phyloP scores from a whole-genome alignment of 1,284 basidiomycete genomes.

The Trametes versicolor region DNA sequence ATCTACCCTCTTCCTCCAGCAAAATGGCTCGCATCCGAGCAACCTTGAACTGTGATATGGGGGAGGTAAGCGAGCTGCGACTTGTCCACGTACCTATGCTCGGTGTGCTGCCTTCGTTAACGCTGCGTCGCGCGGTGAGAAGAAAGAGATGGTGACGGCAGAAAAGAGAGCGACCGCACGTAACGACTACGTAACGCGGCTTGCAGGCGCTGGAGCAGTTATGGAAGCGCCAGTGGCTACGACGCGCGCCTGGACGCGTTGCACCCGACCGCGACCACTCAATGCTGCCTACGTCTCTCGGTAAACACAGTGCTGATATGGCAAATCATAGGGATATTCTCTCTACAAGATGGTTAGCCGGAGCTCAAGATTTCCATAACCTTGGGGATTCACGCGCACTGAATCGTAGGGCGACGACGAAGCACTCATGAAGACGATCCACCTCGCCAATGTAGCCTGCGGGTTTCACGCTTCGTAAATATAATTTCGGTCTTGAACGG shows the following conservation, averaged over 20 bases:
- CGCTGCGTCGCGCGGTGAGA: too few species aligned
- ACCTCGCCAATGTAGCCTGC: slow-evolving; percentile 71
- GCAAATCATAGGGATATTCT: slow-evolving; percentile 57
- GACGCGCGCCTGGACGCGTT: too few species aligned
- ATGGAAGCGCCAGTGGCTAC: too few species aligned
- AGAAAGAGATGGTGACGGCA: not conserved
- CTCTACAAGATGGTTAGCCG: slow-evolving; percentile 55
- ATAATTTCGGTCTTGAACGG: not conserved
- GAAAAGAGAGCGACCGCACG: not conserved
- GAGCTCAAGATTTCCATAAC: not conserved
- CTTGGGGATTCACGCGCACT: not conserved
- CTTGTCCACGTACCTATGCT: too few species aligned
- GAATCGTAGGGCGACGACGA: slow-evolving; percentile 64
- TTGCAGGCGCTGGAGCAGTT: not conserved
- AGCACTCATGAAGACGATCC: slow-evolving; percentile 67
- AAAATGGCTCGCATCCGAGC: slow-evolving; percentile 42
- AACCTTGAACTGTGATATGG: slow-evolving; percentile 71
- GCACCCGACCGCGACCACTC: too few species aligned
- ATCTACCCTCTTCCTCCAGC: not conserved
- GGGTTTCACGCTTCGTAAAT: slow-evolving; percentile 70
- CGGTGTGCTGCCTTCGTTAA: not conserved
- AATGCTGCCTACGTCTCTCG: not conserved
- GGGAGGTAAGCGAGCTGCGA: slow-evolving; percentile 54
- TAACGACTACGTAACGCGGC: too few species aligned
- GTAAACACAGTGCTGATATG: not conserved